A percentile compares a stretch with the other conserved stretches of the same genome.
Evolutionary conservation across 2,329 filamentous ascomycete genomes (phyloP).

Genomic region (Fusarium multiceps): DNA sequence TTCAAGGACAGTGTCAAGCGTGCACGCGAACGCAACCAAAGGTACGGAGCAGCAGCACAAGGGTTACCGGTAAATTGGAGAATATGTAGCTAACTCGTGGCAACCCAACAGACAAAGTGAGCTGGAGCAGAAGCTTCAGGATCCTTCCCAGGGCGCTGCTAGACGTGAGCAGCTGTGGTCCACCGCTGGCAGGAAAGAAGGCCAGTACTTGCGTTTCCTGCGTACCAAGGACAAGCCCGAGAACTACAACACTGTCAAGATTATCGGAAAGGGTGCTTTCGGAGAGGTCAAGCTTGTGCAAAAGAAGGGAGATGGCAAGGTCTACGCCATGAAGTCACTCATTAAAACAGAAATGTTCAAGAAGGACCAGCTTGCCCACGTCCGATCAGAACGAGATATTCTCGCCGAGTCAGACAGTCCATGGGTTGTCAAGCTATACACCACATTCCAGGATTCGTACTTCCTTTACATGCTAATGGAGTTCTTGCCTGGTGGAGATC

Average conservation of each 20-base stretch:
- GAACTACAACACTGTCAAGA: conserved; percentile 96
- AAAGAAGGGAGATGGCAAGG: conserved; percentile 94
- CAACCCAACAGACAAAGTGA: conserved; percentile 79
- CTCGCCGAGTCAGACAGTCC: conserved; percentile 98
- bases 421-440: conserved; percentile 98
- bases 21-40: conserved; percentile 92
- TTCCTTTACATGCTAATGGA: conserved; percentile 99
- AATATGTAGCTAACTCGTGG: conserved; percentile 19
- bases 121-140: conserved; percentile 85
- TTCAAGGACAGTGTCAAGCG: conserved; percentile 99
- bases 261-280: conserved; percentile 98
- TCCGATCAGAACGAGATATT: conserved; percentile 97
- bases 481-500: conserved; percentile 95
- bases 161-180: conserved; percentile 88
- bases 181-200: conserved; percentile 86
- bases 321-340: conserved; percentile 97
- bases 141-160: conserved; percentile 77
- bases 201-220: conserved; percentile 92
- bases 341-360: conserved; percentile 99
- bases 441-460: conserved; percentile 95
- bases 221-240: conserved; percentile 92
- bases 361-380: conserved; percentile 97
- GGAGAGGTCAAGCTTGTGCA: conserved; percentile 98
- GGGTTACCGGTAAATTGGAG: neutral
- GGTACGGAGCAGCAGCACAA: conserved; percentile 65